Base-by-base conservation (phyloP, 169 alveolate species). In the Eimeria maxima region DNA sequence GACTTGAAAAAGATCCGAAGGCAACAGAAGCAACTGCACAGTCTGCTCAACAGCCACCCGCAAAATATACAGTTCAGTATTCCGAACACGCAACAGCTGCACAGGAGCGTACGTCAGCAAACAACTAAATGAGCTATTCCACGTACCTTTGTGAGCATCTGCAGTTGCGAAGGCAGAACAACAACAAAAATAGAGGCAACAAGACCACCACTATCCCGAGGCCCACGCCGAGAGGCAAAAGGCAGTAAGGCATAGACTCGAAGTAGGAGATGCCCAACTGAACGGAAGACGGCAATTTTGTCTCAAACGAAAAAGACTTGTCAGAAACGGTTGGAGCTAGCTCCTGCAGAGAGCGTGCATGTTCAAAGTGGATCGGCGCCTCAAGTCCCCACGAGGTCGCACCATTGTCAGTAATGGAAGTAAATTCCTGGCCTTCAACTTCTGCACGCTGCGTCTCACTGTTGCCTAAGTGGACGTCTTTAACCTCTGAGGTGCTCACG, bases 21-120 rank as follows among this genome's bases (percentile, higher is more conserved):
- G 67, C 93, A 87, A 33, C 80, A 87, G 44, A 57, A 87, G 16
- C 93, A 87, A 63, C 93, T 87, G 81, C 93, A 87, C 27, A 87
- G 55, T 38, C 93, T 87, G 93, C 18, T 80, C 4, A 55, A 44
- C 60, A 87, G 14, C 4, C 45, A 45, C 44, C 22, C 67, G 27
- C 80, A 33, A 2, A 57, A 33, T 5, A 74, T 47, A 80, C 5
- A 45, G n/a, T 44, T n/a, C 45, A 80, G 65, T 24, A 45, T 80
- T 50, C 45, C 1, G 50, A 7, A 24, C 45, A 3, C 24, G 89
- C 45, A 47, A 24, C 45, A 0, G 27, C 38, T 4, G 45, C 20
- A 4, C 89, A 50, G 24, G 53, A 4, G 8, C 1, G 5, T 47
- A 44, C 16, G 6, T 24, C 22, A 47, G 24, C 45, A 24, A 0